These are phyloP conservation scores for Cercophora newfieldiana DNA, from an alignment of 495 filamentous ascomycete species.

Conservation along the genomic window DNA sequence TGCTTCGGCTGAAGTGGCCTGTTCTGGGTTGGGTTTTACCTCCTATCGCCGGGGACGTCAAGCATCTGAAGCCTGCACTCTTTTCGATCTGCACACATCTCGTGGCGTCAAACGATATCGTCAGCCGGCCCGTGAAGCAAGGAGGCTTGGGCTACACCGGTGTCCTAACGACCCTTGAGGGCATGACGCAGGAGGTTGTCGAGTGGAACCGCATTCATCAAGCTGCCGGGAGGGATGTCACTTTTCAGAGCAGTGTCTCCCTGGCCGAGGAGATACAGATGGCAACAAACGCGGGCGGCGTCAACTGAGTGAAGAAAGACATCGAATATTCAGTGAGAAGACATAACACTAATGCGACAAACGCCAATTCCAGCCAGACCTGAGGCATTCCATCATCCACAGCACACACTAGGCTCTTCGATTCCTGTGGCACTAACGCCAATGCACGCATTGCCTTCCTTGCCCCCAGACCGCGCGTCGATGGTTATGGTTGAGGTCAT, in stretches of 20 bases:
- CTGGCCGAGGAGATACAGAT: constrained; percentile 43
- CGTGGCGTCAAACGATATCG: constrained; percentile 49
- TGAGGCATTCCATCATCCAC: constrained; percentile 22
- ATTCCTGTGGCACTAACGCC: constrained; percentile 5
- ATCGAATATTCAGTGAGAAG: not conserved
- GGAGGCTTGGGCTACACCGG: constrained; percentile 56
- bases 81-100: constrained; percentile 55
- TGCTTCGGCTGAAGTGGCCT: constrained; percentile 43
- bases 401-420: constrained; percentile 33
- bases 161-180: constrained; percentile 54
- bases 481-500: constrained; percentile 30
- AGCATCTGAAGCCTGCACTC: constrained; percentile 54
- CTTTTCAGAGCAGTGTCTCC: constrained; percentile 41
- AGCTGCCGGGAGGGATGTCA: constrained; percentile 11
- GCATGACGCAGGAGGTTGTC: constrained; percentile 53
- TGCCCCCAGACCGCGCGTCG: not conserved
- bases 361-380: not conserved
- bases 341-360: not conserved
- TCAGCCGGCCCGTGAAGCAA: constrained; percentile 39
- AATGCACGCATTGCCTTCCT: not conserved
- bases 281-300: constrained; percentile 12
- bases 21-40: constrained; percentile 48
- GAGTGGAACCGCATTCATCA: constrained; percentile 52
- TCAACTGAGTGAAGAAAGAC: not conserved
- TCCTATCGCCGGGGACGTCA: constrained; percentile 41